Evolutionary conservation across 768 basidiomycete genomes (phyloP), one percentile per base, ranked within the genome.

Genomic region (Austroboletus eburneus): DNA sequence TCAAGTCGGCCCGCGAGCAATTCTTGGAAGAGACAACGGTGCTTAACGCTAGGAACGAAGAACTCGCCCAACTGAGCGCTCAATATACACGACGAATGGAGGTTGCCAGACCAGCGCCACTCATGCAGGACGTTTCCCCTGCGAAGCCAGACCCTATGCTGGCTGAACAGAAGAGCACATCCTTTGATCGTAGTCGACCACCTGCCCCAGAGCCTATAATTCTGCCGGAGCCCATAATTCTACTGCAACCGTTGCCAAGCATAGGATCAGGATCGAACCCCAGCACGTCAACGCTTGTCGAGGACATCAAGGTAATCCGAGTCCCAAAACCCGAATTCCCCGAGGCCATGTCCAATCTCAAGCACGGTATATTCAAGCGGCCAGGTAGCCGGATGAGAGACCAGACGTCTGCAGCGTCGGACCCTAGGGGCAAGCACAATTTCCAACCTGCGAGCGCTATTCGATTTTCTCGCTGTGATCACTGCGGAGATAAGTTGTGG

Each of bases 401-500:
- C 48, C 71, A 52, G 50, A 61, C 55, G 45, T 46, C 63, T 30
- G 51, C 55, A 32, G 53, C 66, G 1, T 72, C 70, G 23, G 66
- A 66, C 42, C 63, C 65, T 47, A 72, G 59, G 49, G 67, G 69
- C 46, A 77, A 70, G 46, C 96, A 99, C 64, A 78, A 76, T 51
- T 98, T 98, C 75, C 88, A 91, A 60, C 91, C 88, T 53, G 72
- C 90, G 52, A 95, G 84, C 57, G 80, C 93, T 23, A 72, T 98
- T 47, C 80, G 94, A 30, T 88, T 96, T 48, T 85, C 90, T 23
- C 79, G 90, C 34, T 99, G 96, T 62, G 96, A 98, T 58, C 86
- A 94, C 45, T 99, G 96, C 62, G 85, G 84, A 27, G 96, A 98
- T 62, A 99, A 98, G 73, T 83, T 98, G 83, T 99, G 94, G 93